Evolutionary conservation across 2,329 filamentous ascomycete species (phyloP), one percentile per base, ranked within the genome.

Genomic region (Aureobasidium sp.): DNA sequence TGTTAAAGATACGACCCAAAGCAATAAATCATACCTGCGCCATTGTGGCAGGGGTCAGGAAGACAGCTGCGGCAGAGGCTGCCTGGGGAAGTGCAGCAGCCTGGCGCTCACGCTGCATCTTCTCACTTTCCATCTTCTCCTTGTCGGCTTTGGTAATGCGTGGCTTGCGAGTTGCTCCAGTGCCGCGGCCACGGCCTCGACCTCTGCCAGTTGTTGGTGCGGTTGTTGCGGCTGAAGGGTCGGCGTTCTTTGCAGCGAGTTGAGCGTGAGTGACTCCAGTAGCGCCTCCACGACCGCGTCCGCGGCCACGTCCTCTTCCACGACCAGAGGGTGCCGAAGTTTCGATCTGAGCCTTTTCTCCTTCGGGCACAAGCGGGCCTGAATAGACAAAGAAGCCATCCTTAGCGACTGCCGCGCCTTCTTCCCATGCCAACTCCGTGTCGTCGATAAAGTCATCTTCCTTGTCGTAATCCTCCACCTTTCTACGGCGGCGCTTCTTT

Each of bases 361-460:
- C 89, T 75, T 96, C 91, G 5, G 89, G 89, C 26, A 97, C 84
- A 51, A 99, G 79, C 9, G 93, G 93, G 3, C 94, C 94, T 64
- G 90, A 95, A 75, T 97, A 99, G 1, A 99, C 94, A 73, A 97
- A 99, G 78, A 97, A 99, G 1, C 94, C 94, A 72, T 97, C 94
- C 68, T 93, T 90, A 67, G 90, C 93, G 51, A 94, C 92, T 5
- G 93, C 91, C 7, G 93, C 93, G 72, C 96, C 90, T 70, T 96
- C 91, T 75, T 97, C 91, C 93, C 93, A 97, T 0, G 95, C 82
- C 71, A 97, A 75, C 73, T 99, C 94, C 1, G 91, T 95, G 72
- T 99, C 94, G 70, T 99, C 94, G 62, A 87, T 85, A 69, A 87
- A 87, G 48, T 85, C 84, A 66, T 87, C 85, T 59, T 86, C 84